phyloP scores from a whole-genome alignment of 257 asterid species.

The Solanum sejunctum region DNA sequence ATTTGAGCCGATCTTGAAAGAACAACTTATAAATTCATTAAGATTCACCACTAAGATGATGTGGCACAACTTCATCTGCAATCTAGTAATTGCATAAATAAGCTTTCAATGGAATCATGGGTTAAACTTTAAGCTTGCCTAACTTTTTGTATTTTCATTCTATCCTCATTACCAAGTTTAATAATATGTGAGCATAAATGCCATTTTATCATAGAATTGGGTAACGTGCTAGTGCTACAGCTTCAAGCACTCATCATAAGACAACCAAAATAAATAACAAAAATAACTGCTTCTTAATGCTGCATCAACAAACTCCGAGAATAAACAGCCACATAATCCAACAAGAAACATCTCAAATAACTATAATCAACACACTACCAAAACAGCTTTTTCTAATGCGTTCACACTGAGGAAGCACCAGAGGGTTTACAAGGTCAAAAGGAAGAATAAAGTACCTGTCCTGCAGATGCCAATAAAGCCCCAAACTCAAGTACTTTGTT shows the following conservation, averaged over 20 bases:
- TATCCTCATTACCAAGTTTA: background rate
- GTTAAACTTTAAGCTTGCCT: background rate
- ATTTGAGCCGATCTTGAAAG: background rate
- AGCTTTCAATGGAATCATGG: background rate
- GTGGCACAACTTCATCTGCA: background rate
- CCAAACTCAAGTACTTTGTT: slow-evolving; percentile 95
- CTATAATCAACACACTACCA: background rate
- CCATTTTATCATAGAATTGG: background rate
- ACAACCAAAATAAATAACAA: background rate
- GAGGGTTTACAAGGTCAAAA: background rate
- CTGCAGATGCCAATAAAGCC: slow-evolving; percentile 97
- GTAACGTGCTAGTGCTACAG: background rate
- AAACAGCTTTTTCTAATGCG: background rate
- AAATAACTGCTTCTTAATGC: background rate
- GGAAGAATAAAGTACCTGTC: slow-evolving; percentile 55
- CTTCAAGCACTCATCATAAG: background rate
- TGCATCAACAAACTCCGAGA: background rate
- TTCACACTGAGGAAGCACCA: background rate
- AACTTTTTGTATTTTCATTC: background rate
- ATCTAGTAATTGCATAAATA: background rate
- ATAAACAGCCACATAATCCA: background rate
- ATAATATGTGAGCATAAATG: background rate
- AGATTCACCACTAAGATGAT: background rate
- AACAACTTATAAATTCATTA: background rate
- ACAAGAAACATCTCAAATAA: background rate